Evolutionary conservation across 1,284 basidiomycete species (phyloP).

Genomic region (Hemileia vastatrix): DNA sequence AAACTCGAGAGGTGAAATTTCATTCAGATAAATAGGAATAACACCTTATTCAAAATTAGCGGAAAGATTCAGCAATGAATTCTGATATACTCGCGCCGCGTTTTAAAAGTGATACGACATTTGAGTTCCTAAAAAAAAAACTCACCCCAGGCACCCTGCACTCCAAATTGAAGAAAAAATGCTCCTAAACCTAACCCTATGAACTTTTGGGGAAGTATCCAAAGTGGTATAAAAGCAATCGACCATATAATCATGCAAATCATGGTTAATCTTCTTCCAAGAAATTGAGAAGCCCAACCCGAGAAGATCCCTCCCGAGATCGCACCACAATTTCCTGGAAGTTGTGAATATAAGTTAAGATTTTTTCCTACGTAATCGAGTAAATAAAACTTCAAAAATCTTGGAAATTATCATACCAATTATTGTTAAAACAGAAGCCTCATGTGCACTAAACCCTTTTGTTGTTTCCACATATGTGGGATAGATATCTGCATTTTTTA

Average conservation of each 20-base stretch:
- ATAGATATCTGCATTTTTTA: too few species aligned
- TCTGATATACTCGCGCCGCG: not conserved
- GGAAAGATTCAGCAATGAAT: conserved; percentile 1
- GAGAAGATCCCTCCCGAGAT: conserved; percentile 61
- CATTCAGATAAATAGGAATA: conserved; percentile 75
- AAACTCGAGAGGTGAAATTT: conserved; percentile 84
- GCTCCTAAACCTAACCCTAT: conserved; percentile 41
- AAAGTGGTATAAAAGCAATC: conserved; percentile 37
- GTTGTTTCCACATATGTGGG: conserved; percentile 61
- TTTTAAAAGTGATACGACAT: conserved; percentile 30
- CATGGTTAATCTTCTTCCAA: conserved; percentile 80
- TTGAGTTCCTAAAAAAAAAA: too few species aligned
- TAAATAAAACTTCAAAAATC: conserved; percentile 37
- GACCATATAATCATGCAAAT: conserved; percentile 56
- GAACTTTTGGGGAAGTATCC: conserved; percentile 46
- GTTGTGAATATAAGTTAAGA: too few species aligned
- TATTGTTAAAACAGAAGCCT: too few species aligned
- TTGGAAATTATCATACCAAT: too few species aligned
- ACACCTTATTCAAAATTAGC: conserved; percentile 37
- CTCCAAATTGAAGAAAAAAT: conserved; percentile 60
- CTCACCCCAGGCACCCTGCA: conserved; percentile 34
- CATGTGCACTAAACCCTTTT: too few species aligned
- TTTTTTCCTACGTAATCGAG: too few species aligned
- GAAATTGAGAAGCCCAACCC: conserved; percentile 67
- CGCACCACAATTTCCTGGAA: conserved; percentile 39